A percentile compares a stretch with the other conserved stretches of the same genome.
phyloP scores from a whole-genome alignment of 78 protist genomes.

The Neovahlkampfia damariscottae region DNA sequence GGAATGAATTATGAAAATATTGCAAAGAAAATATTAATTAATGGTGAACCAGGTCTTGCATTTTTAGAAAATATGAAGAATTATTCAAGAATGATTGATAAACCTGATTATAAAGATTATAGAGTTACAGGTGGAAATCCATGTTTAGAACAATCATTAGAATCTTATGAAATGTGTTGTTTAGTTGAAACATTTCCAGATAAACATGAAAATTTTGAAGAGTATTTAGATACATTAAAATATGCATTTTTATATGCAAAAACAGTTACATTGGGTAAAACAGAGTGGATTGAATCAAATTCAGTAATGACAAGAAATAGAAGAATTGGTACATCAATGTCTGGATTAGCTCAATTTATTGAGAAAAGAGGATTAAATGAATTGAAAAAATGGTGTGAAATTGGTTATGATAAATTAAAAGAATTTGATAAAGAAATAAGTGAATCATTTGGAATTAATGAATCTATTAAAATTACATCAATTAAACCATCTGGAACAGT shows the following conservation, averaged over 20 bases:
- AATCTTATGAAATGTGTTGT: conserved; percentile 74
- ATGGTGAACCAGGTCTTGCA: conserved; percentile 87
- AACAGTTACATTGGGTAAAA: conserved; percentile 72
- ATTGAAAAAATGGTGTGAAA: conserved; percentile 46
- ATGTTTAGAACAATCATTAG: conserved; percentile 80
- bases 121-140: conserved; percentile 79
- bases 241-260: conserved; percentile 70
- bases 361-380: conserved; percentile 20
- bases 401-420: conserved; percentile 40
- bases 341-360: conserved; percentile 74
- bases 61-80: conserved; percentile 74
- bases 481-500: conserved; percentile 84
- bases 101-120: background rate
- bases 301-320: conserved; percentile 63
- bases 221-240: conserved; percentile 45
- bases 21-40: conserved; percentile 26
- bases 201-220: conserved; percentile 40
- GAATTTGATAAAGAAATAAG: conserved; percentile 25
- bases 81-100: conserved; percentile 57
- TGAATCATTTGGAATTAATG: conserved; percentile 50
- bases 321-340: conserved; percentile 75
- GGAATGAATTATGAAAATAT: conserved; percentile 70
- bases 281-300: conserved; percentile 74
- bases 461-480: conserved; percentile 73
- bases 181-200: conserved; percentile 78